A percentile compares a stretch with the other conserved stretches of the same genome.
Conservation (phyloP, 495 filamentous ascomycete genomes). For the Rhizodiscina lignyota region DNA sequence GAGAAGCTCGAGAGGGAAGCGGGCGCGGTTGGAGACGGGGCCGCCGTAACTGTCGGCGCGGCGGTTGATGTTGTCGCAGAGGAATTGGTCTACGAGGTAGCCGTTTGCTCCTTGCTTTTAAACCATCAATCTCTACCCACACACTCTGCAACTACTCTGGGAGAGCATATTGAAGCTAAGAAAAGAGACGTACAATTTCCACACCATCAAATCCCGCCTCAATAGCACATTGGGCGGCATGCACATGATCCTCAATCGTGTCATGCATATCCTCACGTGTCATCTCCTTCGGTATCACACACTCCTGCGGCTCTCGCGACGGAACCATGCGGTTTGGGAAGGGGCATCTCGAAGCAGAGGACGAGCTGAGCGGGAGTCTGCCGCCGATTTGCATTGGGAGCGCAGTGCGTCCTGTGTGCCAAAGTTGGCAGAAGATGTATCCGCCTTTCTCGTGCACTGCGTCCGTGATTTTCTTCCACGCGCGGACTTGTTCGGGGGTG, state of each 20-base stretch:
- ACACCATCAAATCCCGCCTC: conserved; percentile 57
- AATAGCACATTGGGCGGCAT: not conserved
- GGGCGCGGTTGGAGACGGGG: conserved; percentile 48
- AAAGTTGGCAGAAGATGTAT: conserved; percentile 7
- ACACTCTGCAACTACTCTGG: no score
- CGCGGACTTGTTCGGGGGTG: conserved; percentile 4
- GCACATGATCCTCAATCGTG: conserved; percentile 1
- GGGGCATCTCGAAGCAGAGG: conserved; percentile 20
- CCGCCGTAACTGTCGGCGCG: conserved; percentile 51
- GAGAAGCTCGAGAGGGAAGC: conserved; percentile 44
- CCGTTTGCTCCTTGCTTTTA: conserved; percentile 48
- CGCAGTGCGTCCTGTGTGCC: conserved; percentile 2
- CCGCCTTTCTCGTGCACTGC: conserved; percentile 6
- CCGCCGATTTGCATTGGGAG: conserved; percentile 22
- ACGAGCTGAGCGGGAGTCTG: conserved; percentile 22
- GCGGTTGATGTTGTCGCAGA: conserved; percentile 42
- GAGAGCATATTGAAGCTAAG: no score
- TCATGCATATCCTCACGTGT: conserved; percentile 3
- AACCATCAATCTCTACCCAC: no score
- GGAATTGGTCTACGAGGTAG: conserved; percentile 59
- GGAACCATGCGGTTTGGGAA: conserved; percentile 25
- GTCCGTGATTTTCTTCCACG: conserved; percentile 5
- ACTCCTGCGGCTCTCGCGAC: no score
- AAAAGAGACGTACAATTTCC: no score
- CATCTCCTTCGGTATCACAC: no score